These are phyloP conservation scores for Trichophyton schoenleinii DNA, from an alignment of 2,329 filamentous ascomycete species.

Conservation along the genomic window DNA sequence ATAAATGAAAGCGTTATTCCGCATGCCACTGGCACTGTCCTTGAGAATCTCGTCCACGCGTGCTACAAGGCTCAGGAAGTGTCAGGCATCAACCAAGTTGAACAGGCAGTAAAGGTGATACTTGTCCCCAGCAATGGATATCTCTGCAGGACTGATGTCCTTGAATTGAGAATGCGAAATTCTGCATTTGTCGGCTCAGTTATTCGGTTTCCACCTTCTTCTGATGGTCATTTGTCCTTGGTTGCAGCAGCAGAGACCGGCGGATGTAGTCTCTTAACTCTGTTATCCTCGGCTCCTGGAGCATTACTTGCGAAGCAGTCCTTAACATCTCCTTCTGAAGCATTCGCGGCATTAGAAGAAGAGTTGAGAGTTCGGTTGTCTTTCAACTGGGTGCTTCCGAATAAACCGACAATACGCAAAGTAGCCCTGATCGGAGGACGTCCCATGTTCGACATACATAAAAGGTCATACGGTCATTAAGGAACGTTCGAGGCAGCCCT, in stretches of 20 bases:
- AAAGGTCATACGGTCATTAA: neutral
- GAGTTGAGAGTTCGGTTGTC: neutral
- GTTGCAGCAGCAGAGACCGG: neutral
- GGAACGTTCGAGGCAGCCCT: constrained; percentile 16
- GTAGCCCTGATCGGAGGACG: neutral
- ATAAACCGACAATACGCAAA: neutral
- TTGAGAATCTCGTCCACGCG: neutral
- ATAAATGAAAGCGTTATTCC: neutral
- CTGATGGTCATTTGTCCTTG: neutral
- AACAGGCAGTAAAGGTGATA: neutral
- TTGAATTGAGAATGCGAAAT: constrained; percentile 3
- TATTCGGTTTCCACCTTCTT: neutral
- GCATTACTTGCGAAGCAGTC: neutral
- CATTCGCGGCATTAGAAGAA: neutral
- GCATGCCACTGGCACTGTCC: neutral
- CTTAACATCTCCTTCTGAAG: neutral
- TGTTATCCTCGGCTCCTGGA: neutral
- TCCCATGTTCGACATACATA: neutral
- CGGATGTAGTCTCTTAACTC: neutral
- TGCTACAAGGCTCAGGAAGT: neutral
- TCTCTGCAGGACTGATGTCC: neutral
- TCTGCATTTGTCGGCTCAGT: neutral
- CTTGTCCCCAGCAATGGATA: neutral
- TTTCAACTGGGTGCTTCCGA: neutral
- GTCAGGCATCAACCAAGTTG: neutral